Conservation (phyloP, 129 eudicot genomes). For the Tagetes patula region DNA sequence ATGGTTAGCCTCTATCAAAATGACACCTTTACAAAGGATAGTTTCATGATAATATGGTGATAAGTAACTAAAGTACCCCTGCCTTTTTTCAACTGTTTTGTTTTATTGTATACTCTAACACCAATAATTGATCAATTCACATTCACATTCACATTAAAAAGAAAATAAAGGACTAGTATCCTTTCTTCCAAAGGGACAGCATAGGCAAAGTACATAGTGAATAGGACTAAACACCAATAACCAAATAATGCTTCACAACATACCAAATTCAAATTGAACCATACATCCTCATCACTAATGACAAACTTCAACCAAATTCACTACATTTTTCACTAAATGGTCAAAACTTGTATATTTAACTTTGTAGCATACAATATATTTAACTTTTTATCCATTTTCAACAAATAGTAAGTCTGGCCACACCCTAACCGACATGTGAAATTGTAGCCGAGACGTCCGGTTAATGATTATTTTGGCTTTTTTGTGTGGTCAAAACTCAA, state of each 20-base stretch:
- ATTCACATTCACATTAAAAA: not conserved
- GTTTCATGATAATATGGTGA: constrained; percentile 13
- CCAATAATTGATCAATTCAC: constrained; percentile 26
- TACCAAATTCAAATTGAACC: not conserved
- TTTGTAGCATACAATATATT: too few relatives aligned
- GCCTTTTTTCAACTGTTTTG: constrained; percentile 17
- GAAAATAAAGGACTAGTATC: not conserved
- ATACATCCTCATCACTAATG: not conserved
- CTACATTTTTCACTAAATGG: not conserved
- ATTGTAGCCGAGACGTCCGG: too few relatives aligned
- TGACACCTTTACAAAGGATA: constrained; percentile 16
- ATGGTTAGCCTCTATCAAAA: not conserved
- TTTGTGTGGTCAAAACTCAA: too few relatives aligned
- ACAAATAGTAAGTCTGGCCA: too few relatives aligned
- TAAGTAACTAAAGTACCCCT: not conserved
- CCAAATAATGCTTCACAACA: constrained; percentile 12
- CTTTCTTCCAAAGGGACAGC: constrained; percentile 18
- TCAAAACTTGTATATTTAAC: not conserved
- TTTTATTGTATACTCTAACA: constrained; percentile 10
- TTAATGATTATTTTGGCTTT: too few relatives aligned
- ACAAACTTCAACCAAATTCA: not conserved
- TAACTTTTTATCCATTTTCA: too few relatives aligned
- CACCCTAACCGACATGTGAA: too few relatives aligned
- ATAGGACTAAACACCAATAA: constrained; percentile 18
- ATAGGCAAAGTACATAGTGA: constrained; percentile 19